Evolutionary conservation across 2,329 filamentous ascomycete species (phyloP), one percentile per base, ranked within the genome.

Genomic region (Aspergillus amoenus): DNA sequence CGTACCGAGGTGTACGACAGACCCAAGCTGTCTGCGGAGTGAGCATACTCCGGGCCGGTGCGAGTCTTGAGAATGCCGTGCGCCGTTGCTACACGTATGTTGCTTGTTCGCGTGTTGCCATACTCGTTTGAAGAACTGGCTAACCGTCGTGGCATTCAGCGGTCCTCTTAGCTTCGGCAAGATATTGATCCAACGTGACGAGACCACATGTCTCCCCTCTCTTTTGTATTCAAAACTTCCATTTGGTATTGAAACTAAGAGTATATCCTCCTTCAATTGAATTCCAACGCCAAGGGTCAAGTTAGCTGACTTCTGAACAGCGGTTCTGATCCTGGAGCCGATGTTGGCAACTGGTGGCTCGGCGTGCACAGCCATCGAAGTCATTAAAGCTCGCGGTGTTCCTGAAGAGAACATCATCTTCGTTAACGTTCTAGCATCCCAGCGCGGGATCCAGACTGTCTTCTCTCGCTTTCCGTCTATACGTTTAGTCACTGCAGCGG

Each of bases 141-240:
- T 30, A 27, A 46, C 6, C 30, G 2, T 55, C 5, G 17, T 2
- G n/a, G 15, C 4, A 7, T 37, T 2, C 27, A 64, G 68, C 17
- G 69, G 67, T 0, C 65, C 66, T 5, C 47, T 72, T 34, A 70
- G 64, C 54, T 71, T 69, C 56, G 71, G 70, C 9, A 70, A 71
- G 53, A 65, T 73, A 24, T 58, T 73, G 15, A 73, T 73, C 40
- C 71, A 73, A 44, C 61, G 71, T 45, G 64, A 73, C 59, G 70
- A 72, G 52, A 59, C 62, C 32, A 73, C 69, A 1, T 62, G 64
- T 30, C 57, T 66, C 5, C 68, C 71, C 3, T 55, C 46, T 11
- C 62, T 69, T n/a, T 58, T 71, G 5, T 73, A 72, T 50, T 67
- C 64, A 17, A 73, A 73, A 44, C 57, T 72, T 17, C 70, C 70